Evolutionary conservation across 2,329 filamentous ascomycete species (phyloP), one percentile per base, ranked within the genome.

Genomic region (Alternaria sp.): DNA sequence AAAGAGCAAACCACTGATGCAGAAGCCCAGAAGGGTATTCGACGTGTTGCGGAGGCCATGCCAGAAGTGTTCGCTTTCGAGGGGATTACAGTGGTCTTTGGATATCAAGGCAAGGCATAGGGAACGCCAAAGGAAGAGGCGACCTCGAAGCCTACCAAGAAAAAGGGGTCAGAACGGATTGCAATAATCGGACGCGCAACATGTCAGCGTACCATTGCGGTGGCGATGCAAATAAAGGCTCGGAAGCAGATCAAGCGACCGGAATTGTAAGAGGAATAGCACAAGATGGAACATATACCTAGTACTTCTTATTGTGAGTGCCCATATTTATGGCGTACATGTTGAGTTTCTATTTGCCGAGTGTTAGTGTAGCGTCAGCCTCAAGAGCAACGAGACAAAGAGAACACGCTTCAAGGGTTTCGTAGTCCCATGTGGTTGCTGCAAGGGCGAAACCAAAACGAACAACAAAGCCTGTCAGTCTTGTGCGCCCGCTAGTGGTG

Each of bases 281-380:
- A 42, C 47, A 42, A 39, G 14, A 47, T 58, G 42, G 54, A 59
- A 62, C 59, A 58, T 16, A 34, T 56, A 58, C 58, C 41, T 43
- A 28, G 38, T 30, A 20, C 22, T 22, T 26, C n/a, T 48, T 30
- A 42, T 57, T 26, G 11, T 56, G 36, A 24, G 49, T 54, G 7
- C 9, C 18, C 22, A 30, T 57, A 60, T 59, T 36, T 47, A 54
- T 56, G 63, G 65, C 61, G 58, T 59, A 59, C 12, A 43, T 8
- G 32, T 26, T 41, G 28, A 14, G 39, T 30, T 51, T 14, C 34
- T 41, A 65, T 64, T 67, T 42, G 63, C 53, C 51, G 44, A n/a
- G 16, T 34, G 47, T 12, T 5, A 18, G 22, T 30, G 46, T 32
- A 28, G 52, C 46, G 26, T 20, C 51, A 52, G 54, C 59, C 56